phyloP scores from a whole-genome alignment of 495 filamentous ascomycete genomes.

The Lophiostoma macrostomum region DNA sequence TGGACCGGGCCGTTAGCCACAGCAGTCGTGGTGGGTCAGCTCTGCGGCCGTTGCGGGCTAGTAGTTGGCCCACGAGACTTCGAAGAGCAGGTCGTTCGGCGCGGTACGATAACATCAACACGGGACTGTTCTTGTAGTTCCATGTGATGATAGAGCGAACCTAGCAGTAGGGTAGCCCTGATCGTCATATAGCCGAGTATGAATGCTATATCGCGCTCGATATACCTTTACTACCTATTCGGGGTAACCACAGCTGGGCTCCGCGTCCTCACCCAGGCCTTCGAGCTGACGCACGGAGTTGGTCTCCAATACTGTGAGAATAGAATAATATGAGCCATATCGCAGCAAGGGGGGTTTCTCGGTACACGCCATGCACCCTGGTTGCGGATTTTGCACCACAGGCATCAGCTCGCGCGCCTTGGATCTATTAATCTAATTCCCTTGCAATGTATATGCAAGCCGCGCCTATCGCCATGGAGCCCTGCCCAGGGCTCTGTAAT shows the following conservation, averaged over 20 bases:
- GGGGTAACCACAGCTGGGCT: background rate
- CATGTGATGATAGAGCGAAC: slow-evolving; percentile 25
- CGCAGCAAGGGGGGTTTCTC: background rate
- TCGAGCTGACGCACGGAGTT: slow-evolving; percentile 9
- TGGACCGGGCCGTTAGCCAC: slow-evolving; percentile 31
- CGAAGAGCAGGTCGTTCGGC: too few species aligned
- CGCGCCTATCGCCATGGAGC: slow-evolving; percentile 22
- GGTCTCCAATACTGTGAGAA: background rate
- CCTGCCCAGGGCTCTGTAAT: slow-evolving; percentile 7
- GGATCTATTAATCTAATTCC: slow-evolving; percentile 21
- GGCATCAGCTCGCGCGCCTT: too few species aligned
- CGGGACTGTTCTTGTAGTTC: slow-evolving; percentile 22
- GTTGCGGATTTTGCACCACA: slow-evolving; percentile 5
- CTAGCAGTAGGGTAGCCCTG: slow-evolving; percentile 1
- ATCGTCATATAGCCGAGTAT: slow-evolving; percentile 32
- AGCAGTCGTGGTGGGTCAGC: background rate
- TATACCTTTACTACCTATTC: slow-evolving; percentile 22
- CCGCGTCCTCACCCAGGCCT: slow-evolving; percentile 13
- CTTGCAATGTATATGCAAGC: slow-evolving; percentile 9
- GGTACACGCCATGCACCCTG: background rate
- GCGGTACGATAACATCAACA: too few species aligned
- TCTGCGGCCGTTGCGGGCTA: slow-evolving; percentile 9
- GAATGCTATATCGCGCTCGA: slow-evolving; percentile 16
- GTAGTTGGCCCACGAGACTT: too few species aligned
- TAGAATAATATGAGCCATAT: background rate